phyloP scores from a whole-genome alignment of 371 early-diverging fungal genomes.

The Mortierella sp. region DNA sequence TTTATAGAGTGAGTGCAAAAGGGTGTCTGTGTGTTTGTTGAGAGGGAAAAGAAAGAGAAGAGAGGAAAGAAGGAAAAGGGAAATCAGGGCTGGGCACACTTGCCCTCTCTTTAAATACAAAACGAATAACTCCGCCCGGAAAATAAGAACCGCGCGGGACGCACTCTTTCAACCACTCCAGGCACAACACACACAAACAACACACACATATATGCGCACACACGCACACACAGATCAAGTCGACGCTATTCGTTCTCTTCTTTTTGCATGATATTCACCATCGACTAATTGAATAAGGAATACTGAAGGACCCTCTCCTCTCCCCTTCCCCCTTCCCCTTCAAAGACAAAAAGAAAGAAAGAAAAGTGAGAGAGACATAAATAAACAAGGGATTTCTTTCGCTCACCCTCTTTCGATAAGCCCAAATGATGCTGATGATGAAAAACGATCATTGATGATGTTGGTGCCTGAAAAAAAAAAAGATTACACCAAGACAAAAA shows the following conservation, averaged over 20 bases:
- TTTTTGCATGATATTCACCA: too few species aligned
- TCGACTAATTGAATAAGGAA: too few species aligned
- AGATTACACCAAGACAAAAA: not conserved
- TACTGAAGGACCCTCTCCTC: too few species aligned
- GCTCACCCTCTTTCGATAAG: too few species aligned
- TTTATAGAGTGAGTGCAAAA: too few species aligned
- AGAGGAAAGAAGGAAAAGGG: not conserved
- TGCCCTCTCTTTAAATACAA: not conserved
- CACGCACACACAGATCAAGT: too few species aligned
- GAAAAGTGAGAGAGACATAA: too few species aligned
- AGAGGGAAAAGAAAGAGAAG: constrained; percentile 10
- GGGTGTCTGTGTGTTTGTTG: constrained; percentile 6
- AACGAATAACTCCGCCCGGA: not conserved
- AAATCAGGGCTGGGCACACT: constrained; percentile 4
- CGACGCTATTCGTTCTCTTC: too few species aligned
- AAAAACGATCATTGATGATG: not conserved
- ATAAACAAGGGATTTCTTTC: too few species aligned
- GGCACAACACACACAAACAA: not conserved
- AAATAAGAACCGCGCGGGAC: constrained; percentile 2
- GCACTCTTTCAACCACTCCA: not conserved
- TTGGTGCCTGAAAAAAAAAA: constrained; percentile 8
- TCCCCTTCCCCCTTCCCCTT: too few species aligned
- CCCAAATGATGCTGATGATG: not conserved
- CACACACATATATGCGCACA: not conserved
- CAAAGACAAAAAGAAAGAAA: not conserved